phyloP scores from a whole-genome alignment of 164 flowering plant species.

The Piper betle region DNA sequence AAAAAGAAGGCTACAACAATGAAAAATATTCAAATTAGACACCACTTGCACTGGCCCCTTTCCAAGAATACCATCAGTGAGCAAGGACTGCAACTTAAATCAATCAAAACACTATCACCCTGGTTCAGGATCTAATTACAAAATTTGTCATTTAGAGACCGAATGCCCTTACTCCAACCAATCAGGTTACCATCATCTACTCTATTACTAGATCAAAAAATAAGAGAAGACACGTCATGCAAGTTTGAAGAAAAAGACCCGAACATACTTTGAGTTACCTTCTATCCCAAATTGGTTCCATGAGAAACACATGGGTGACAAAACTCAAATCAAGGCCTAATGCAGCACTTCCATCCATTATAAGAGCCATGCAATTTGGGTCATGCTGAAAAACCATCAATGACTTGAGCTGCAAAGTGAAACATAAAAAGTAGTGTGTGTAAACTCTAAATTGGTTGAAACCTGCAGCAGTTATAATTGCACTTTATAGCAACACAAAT shows the following conservation, averaged over 20 bases:
- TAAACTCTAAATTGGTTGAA: not conserved
- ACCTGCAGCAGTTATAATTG: not conserved
- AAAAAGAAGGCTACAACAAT: not conserved
- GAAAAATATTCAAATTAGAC: not conserved
- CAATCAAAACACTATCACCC: too few species aligned
- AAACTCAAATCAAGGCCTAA: constrained; percentile 98
- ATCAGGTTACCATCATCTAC: too few species aligned
- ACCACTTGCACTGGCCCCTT: not conserved
- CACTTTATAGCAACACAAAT: not conserved
- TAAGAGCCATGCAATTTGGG: constrained; percentile 58
- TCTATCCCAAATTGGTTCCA: constrained; percentile 99
- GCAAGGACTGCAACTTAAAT: too few species aligned
- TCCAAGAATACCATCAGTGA: not conserved
- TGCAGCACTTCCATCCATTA: constrained; percentile 99
- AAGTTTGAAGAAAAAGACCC: not conserved
- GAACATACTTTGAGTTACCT: constrained; percentile 34
- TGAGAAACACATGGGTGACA: constrained; percentile 80
- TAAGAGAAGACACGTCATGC: not conserved
- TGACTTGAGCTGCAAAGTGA: constrained; percentile 56
- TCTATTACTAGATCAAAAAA: not conserved
- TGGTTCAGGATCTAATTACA: too few species aligned
- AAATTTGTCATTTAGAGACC: too few species aligned
- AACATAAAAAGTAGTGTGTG: constrained; percentile 6
- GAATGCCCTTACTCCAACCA: too few species aligned
- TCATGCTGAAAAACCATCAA: constrained; percentile 67